These are phyloP conservation scores for Amanita jacksonii DNA, from an alignment of 768 basidiomycete species.

Conservation along the genomic window DNA sequence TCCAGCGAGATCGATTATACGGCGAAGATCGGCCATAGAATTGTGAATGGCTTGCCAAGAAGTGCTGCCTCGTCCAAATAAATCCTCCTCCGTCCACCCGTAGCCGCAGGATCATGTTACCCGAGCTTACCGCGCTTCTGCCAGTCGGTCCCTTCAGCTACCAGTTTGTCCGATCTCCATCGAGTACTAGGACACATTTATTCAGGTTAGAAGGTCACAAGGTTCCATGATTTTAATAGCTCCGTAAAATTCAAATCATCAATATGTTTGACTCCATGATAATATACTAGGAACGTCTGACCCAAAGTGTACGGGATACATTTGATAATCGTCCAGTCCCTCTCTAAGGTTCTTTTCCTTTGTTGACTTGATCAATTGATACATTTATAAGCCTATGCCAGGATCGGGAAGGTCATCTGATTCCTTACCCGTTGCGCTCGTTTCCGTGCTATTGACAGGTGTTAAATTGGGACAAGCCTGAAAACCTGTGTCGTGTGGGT, in stretches of 20 bases:
- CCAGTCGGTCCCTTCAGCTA: neutral
- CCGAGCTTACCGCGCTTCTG: neutral
- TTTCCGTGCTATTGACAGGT: too few relatives aligned
- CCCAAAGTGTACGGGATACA: neutral
- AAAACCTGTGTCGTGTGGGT: neutral
- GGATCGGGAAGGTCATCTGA: too few relatives aligned
- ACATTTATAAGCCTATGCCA: too few relatives aligned
- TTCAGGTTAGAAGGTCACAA: slow-evolving; percentile 1
- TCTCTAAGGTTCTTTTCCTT: too few relatives aligned
- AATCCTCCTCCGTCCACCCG: neutral
- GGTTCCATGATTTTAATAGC: slow-evolving; percentile 2
- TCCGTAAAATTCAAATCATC: slow-evolving; percentile 2
- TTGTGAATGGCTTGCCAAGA: neutral
- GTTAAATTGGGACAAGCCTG: neutral
- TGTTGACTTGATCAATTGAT: too few relatives aligned
- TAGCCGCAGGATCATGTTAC: neutral
- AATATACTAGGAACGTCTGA: neutral
- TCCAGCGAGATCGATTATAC: neutral
- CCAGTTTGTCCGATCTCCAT: neutral
- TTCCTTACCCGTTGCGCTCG: too few relatives aligned
- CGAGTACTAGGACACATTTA: neutral
- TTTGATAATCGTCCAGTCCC: too few relatives aligned
- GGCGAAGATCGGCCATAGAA: neutral
- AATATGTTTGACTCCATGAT: neutral
- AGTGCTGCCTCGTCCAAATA: slow-evolving; percentile 2